Conservation (phyloP, 2,329 filamentous ascomycete species). For the Aspergillus fructus region DNA sequence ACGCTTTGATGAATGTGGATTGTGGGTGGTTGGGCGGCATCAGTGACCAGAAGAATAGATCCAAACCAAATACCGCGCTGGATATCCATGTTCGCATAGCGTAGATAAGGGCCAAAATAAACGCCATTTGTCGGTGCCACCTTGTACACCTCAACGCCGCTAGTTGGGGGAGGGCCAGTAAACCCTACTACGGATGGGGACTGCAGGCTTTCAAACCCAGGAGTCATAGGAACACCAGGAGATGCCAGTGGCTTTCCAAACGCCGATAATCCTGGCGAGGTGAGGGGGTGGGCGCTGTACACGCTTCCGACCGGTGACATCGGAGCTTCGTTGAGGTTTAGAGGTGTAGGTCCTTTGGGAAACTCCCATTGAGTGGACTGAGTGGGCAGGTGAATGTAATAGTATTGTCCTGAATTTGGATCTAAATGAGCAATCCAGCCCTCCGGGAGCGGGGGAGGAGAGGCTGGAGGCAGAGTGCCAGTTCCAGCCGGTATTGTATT, state of each 20-base stretch:
- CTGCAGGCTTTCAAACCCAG: constrained; percentile 80
- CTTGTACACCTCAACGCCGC: constrained; percentile 92
- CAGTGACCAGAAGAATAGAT: constrained; percentile 89
- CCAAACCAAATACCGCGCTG: constrained; percentile 89
- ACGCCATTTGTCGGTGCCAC: constrained; percentile 92
- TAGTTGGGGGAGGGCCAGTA: constrained; percentile 79
- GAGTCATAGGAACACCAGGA: constrained; percentile 77
- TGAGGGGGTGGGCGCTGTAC: constrained; percentile 68
- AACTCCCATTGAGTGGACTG: constrained; percentile 99
- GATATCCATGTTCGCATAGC: constrained; percentile 96
- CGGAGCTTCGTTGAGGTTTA: constrained; percentile 78
- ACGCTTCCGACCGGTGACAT: constrained; percentile 78
- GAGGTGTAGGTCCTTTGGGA: constrained; percentile 87
- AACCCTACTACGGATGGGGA: constrained; percentile 79
- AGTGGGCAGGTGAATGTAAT: constrained; percentile 94
- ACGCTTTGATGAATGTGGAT: constrained; percentile 91
- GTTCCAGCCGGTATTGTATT: constrained; percentile 38
- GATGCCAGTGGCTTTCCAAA: constrained; percentile 64
- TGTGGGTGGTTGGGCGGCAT: constrained; percentile 86
- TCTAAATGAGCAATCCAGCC: constrained; percentile 98
- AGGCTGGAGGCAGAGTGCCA: constrained; percentile 63
- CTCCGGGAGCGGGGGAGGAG: constrained; percentile 89
- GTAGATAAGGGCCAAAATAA: constrained; percentile 93
- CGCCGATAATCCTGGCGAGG: constrained; percentile 64
- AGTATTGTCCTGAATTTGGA: constrained; percentile 94